Evolutionary conservation across 2,329 filamentous ascomycete species (phyloP).

Genomic region (Seiridium cupressi): DNA sequence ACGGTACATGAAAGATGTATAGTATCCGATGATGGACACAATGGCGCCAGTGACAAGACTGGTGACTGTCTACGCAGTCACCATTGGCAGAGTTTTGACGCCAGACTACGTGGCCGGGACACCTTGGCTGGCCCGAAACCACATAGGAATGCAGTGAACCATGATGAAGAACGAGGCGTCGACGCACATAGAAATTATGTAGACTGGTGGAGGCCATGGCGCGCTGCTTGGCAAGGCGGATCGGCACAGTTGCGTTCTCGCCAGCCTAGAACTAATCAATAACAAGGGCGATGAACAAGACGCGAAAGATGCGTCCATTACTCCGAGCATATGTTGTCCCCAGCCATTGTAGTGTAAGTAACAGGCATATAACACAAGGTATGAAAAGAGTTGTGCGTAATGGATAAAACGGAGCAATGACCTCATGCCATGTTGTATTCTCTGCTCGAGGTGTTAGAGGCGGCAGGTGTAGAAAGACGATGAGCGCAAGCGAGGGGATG

Average conservation of each 20-base stretch:
- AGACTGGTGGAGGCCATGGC: neutral
- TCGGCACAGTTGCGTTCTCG: neutral
- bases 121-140: neutral
- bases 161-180: neutral
- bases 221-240: neutral
- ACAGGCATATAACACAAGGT: neutral
- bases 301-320: neutral
- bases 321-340: neutral
- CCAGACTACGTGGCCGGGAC: neutral
- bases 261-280: neutral
- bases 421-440: neutral
- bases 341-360: neutral
- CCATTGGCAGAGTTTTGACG: neutral
- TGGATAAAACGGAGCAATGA: neutral
- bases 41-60: neutral
- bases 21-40: neutral
- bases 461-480: neutral
- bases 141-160: neutral
- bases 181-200: neutral
- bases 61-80: neutral
- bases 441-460: neutral
- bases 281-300: neutral
- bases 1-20: neutral
- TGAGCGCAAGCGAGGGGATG: neutral
- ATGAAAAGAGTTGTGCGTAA: neutral